A percentile compares a stretch with the other conserved stretches of the same genome.
These are phyloP conservation scores for Thoreauomyces humboldtii DNA, from an alignment of 192 early-diverging fungal genomes.

Conservation along the genomic window DNA sequence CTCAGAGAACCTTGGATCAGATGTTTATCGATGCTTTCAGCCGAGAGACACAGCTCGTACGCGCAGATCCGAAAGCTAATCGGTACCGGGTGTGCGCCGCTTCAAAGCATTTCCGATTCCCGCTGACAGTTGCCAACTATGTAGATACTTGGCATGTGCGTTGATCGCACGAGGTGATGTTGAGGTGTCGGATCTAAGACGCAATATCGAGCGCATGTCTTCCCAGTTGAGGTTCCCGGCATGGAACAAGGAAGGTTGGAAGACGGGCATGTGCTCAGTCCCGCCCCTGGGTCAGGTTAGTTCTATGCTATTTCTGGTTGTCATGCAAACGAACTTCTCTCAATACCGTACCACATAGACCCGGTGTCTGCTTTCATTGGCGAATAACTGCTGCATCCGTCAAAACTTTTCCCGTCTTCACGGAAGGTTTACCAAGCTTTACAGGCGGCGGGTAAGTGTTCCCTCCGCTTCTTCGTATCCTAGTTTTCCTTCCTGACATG, in stretches of 20 bases:
- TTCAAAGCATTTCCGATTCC: neutral
- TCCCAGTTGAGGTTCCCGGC: slow-evolving; percentile 40
- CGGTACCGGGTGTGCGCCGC: slow-evolving; percentile 28
- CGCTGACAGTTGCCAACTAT: neutral
- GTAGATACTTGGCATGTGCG: slow-evolving; percentile 49
- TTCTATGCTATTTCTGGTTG: slow-evolving; percentile 8
- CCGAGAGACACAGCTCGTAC: slow-evolving; percentile 51
- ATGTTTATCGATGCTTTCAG: slow-evolving; percentile 59
- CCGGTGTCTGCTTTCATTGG: slow-evolving; percentile 40
- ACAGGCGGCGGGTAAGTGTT: slow-evolving; percentile 42
- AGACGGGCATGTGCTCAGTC: slow-evolving; percentile 53
- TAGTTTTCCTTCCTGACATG: neutral
- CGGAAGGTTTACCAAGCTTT: slow-evolving; percentile 48
- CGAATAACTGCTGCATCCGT: slow-evolving; percentile 52
- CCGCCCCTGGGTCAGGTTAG: slow-evolving; percentile 52
- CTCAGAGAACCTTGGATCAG: slow-evolving; percentile 46
- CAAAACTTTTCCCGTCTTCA: slow-evolving; percentile 30
- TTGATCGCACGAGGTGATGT: slow-evolving; percentile 51
- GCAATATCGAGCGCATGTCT: slow-evolving; percentile 52
- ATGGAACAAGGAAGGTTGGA: slow-evolving; percentile 63
- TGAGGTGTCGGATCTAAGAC: slow-evolving; percentile 52
- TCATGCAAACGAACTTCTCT: no score
- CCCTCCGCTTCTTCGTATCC: neutral
- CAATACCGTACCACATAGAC: slow-evolving; percentile 18
- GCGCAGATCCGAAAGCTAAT: slow-evolving; percentile 40